Conservation (phyloP, 2,329 filamentous ascomycete genomes). For the Plenodomus tracheiphilus region DNA sequence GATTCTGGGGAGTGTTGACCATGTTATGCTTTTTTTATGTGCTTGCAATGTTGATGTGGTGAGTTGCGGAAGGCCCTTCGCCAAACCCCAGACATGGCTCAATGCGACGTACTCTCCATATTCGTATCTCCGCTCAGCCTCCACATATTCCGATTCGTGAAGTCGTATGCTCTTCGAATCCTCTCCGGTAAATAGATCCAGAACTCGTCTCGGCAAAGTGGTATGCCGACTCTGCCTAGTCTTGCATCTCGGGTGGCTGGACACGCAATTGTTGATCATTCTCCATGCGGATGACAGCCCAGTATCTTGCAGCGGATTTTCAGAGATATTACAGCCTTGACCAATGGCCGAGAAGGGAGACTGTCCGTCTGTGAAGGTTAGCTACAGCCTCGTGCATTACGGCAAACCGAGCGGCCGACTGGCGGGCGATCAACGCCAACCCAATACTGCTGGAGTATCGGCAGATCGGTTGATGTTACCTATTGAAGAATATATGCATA, state of each 20-base stretch:
- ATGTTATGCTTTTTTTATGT: conserved; percentile 34
- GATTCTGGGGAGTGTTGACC: conserved; percentile 33
- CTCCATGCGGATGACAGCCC: conserved; percentile 28
- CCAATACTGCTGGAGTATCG: not conserved
- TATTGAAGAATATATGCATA: conserved; percentile 17
- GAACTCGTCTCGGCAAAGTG: conserved; percentile 33
- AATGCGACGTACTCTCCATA: conserved; percentile 39
- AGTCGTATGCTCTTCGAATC: conserved; percentile 35
- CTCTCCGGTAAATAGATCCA: conserved; percentile 33
- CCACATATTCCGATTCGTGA: conserved; percentile 32
- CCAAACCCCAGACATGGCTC: conserved; percentile 40
- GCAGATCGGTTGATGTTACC: not conserved
- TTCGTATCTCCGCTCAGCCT: conserved; percentile 30
- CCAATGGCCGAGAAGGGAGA: conserved; percentile 43
- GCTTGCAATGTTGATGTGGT: conserved; percentile 30
- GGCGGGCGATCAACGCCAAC: conserved; percentile 1
- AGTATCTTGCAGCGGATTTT: conserved; percentile 32
- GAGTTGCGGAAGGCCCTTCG: conserved; percentile 31
- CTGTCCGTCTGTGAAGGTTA: conserved; percentile 32
- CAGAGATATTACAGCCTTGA: conserved; percentile 33
- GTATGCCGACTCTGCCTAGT: conserved; percentile 21
- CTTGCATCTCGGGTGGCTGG: conserved; percentile 34
- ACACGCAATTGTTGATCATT: conserved; percentile 37
- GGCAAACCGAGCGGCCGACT: conserved; percentile 3
- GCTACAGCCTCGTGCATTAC: conserved; percentile 7